Percentiles rank a stretch among this genome's conserved stretches.
Conservation (phyloP, 257 asterid species). For the Nicotiana knightiana region DNA sequence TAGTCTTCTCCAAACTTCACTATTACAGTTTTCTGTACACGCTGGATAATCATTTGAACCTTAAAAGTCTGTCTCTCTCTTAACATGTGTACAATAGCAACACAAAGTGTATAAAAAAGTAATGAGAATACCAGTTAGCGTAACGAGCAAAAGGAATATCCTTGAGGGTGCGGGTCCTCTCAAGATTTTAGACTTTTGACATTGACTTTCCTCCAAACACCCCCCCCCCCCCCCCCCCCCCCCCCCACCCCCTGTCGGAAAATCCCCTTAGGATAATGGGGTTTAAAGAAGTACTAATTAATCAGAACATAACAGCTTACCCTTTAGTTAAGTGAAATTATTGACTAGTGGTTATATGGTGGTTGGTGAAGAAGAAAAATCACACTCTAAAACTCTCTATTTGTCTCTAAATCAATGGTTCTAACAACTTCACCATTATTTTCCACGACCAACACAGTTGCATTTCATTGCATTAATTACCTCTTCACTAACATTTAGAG, state of each 20-base stretch:
- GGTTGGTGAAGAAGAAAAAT: slow-evolving; percentile 21
- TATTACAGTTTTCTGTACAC: not conserved
- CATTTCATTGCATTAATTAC: not conserved
- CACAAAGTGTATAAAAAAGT: not conserved
- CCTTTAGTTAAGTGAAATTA: slow-evolving; percentile 15
- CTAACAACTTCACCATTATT: slow-evolving; percentile 20
- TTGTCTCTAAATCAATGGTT: slow-evolving; percentile 6
- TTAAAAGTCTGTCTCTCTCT: not conserved
- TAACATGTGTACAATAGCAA: not conserved
- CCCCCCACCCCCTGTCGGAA: not conserved
- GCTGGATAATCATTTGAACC: not conserved
- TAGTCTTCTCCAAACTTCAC: not conserved
- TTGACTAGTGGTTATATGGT: slow-evolving; percentile 23
- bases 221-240: not conserved
- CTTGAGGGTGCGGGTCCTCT: slow-evolving; percentile 22
- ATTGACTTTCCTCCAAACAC: slow-evolving; percentile 38
- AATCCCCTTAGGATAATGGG: not conserved
- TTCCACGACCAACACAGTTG: slow-evolving; percentile 1
- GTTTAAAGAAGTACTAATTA: not conserved
- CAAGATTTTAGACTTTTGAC: slow-evolving; percentile 21
- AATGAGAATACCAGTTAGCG: slow-evolving; percentile 17
- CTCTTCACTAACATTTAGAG: not conserved
- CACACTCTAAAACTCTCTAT: slow-evolving; percentile 2
- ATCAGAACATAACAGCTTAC: slow-evolving; percentile 11
- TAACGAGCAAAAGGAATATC: slow-evolving; percentile 20